These are phyloP conservation scores for Anethum foeniculum DNA, from an alignment of 140 eudicot genomes.

Conservation along the genomic window DNA sequence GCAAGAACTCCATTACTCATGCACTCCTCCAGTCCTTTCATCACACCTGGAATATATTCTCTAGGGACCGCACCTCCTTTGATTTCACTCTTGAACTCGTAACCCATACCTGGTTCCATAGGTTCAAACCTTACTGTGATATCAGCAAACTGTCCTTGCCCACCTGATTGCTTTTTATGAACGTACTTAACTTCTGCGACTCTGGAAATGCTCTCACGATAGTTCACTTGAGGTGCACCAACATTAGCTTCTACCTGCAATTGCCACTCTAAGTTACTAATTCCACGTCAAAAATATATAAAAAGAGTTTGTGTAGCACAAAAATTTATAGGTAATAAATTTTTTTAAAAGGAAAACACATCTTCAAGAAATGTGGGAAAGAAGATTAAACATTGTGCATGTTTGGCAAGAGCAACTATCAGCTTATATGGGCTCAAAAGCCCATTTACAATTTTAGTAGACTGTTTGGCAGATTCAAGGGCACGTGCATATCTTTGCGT, in stretches of 20 bases:
- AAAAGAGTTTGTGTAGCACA: neutral
- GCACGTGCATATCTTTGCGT: no score
- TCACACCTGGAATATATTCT: slow-evolving; percentile 89
- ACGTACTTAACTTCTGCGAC: slow-evolving; percentile 65
- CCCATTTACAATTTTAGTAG: no score
- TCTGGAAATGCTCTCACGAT: slow-evolving; percentile 84
- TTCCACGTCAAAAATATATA: neutral
- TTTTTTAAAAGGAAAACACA: neutral
- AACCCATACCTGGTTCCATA: slow-evolving; percentile 81
- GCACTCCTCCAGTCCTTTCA: slow-evolving; percentile 88
- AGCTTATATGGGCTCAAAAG: no score
- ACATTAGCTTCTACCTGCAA: slow-evolving; percentile 89
- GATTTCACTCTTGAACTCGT: slow-evolving; percentile 92
- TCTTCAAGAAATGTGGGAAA: neutral
- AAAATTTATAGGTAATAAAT: no score
- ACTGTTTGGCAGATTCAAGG: no score
- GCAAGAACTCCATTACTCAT: slow-evolving; percentile 85
- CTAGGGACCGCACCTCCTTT: slow-evolving; percentile 93
- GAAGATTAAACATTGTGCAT: neutral
- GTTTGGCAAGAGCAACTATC: no score
- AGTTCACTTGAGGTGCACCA: slow-evolving; percentile 99
- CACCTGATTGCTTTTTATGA: slow-evolving; percentile 97
- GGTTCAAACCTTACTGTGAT: slow-evolving; percentile 80
- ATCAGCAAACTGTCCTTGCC: slow-evolving; percentile 93
- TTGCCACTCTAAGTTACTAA: slow-evolving; percentile 1